phyloP scores from a whole-genome alignment of 306 rosid species.

The Astragalus glycyphyllos region DNA sequence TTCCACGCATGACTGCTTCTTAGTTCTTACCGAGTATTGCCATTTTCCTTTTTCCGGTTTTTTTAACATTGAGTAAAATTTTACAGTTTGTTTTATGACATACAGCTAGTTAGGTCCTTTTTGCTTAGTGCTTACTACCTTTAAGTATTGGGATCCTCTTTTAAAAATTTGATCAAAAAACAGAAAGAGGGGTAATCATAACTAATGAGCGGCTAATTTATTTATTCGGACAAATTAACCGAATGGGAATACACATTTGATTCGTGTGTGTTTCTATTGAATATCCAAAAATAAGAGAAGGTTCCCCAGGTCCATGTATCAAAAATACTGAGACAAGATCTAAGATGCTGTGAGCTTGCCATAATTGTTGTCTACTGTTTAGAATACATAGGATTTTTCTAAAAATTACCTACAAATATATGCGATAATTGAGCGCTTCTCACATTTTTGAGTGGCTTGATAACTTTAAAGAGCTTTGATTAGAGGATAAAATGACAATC shows the following conservation, averaged over 20 bases:
- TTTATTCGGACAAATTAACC: neutral
- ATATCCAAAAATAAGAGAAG: neutral
- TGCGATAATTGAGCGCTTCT: neutral
- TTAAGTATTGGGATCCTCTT: neutral
- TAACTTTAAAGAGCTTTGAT: neutral
- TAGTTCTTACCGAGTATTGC: neutral
- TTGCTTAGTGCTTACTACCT: too few relatives aligned
- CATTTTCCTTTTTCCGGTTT: neutral
- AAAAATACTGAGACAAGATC: neutral
- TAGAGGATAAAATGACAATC: too few relatives aligned
- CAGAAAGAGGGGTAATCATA: neutral
- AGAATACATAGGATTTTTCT: neutral
- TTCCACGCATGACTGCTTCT: neutral
- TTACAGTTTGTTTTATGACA: too few relatives aligned
- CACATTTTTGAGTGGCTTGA: neutral
- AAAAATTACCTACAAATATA: neutral
- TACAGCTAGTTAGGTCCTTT: too few relatives aligned
- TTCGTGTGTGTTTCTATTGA: neutral
- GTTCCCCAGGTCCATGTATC: neutral
- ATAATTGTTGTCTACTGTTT: conserved; percentile 1
- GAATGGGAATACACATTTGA: neutral
- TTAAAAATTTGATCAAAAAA: neutral
- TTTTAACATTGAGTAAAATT: neutral
- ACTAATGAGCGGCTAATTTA: neutral
- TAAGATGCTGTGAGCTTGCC: neutral